Base-by-base conservation (phyloP, 148 eudicot species). In the Amaranthus palmeri region DNA sequence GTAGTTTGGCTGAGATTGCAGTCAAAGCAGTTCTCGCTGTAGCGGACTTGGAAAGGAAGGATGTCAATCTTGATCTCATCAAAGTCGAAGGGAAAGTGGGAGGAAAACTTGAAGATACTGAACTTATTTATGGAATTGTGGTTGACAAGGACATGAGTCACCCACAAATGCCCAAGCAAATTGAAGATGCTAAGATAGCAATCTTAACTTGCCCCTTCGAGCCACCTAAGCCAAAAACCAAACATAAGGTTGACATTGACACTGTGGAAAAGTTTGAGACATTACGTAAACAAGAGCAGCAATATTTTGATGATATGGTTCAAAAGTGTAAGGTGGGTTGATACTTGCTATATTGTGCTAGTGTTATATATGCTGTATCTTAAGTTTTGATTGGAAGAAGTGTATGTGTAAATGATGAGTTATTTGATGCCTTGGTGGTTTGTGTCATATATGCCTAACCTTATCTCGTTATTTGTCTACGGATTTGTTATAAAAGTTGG, bases 71-170 rank as follows among this genome's bases (percentile, higher is more conserved):
- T 71, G 97, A 95, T 74, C 80, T 95, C 17, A 91, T 95, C 76
- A 95, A 95, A 78, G 96, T 91, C 51, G 98, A 95, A 72, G 98
- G 98, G 0, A 95, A 95, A 82, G 98, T 95, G 2, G 98, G 98
- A 65, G 98, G 98, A 50, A 91, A 88, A 80, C 83, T 95, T 73
- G 98, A 95, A 84, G 98, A 95, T 67, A 95, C 98, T 4, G 98
- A 95, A 68, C 85, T 95, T 58, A 89, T 95, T n/a, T 88, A 95
- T 78, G 98, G 98, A 58, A 91, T 95, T 55, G 70, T 91, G 67
- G 98, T 95, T 42, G 97, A 95, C 86, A 95, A 95, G 74, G 97
- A 95, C 80, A 95, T 95, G 98, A 95, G 98, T 83, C 98, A 95
- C 70, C 98, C 98, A 15, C 98, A 95, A 82, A 89, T 95, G 98